Percentiles rank a stretch among this genome's conserved stretches.
Evolutionary conservation across 148 eudicot species (phyloP).

Genomic region (Rhododendron henanense): DNA sequence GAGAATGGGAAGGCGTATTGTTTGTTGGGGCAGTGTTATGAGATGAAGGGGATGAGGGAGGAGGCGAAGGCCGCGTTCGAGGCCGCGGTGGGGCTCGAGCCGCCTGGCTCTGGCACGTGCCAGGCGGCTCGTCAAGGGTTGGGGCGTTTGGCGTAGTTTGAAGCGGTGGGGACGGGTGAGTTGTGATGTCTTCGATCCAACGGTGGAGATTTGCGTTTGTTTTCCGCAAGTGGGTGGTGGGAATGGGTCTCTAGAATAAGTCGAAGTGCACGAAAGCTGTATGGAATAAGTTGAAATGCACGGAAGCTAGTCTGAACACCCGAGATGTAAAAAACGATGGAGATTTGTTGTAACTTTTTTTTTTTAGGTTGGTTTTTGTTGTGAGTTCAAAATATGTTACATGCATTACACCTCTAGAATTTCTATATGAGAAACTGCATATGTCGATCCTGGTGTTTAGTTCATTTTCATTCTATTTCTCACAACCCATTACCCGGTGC

Average conservation of each 20-base stretch:
- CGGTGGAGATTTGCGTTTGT: background rate
- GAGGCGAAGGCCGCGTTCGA: conserved; percentile 48
- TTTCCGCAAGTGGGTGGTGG: background rate
- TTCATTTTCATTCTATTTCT: background rate
- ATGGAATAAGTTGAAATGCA: too few relatives aligned
- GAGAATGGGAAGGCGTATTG: conserved; percentile 51
- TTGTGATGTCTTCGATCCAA: background rate
- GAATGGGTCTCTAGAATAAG: background rate
- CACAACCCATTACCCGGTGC: too few relatives aligned
- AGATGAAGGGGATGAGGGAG: conserved; percentile 45
- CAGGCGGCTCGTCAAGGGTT: conserved; percentile 47
- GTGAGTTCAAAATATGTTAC: background rate
- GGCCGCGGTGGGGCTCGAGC: conserved; percentile 39
- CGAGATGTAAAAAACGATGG: background rate
- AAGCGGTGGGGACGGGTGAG: background rate
- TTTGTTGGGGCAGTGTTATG: conserved; percentile 73
- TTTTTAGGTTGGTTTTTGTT: background rate
- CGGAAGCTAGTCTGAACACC: too few relatives aligned
- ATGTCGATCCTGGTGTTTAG: background rate
- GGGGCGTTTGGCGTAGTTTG: conserved; percentile 23
- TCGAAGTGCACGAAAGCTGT: too few relatives aligned
- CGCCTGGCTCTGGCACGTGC: conserved; percentile 24
- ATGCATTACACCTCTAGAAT: background rate
- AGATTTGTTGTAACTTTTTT: background rate
- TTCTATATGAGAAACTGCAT: background rate